Percentiles rank a stretch among this genome's conserved stretches.
These are phyloP conservation scores for Ascosphaera apis DNA, from an alignment of 2,329 filamentous ascomycete species.

Conservation along the genomic window DNA sequence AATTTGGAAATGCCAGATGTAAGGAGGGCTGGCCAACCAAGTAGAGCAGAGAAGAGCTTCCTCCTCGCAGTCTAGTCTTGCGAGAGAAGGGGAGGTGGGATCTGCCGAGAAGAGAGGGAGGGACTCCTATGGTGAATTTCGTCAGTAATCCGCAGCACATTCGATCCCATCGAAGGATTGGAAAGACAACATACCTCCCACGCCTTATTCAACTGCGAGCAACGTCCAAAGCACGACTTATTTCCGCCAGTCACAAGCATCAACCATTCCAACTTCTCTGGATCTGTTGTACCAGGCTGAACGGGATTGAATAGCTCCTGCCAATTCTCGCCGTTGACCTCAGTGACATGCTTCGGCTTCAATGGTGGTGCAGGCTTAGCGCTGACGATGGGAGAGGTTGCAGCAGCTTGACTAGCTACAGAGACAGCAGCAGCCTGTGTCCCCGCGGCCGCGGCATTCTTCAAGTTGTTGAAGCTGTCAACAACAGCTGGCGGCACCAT, in stretches of 20 bases:
- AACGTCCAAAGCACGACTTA: slow-evolving; percentile 39
- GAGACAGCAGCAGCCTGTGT: slow-evolving; percentile 23
- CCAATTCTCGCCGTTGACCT: slow-evolving; percentile 34
- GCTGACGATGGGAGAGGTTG: slow-evolving; percentile 8
- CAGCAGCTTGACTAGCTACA: slow-evolving; percentile 13
- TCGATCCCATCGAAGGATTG: neutral
- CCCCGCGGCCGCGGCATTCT: slow-evolving; percentile 16
- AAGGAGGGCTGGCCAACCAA: slow-evolving; percentile 34
- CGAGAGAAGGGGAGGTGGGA: slow-evolving; percentile 32
- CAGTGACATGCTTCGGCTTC: slow-evolving; percentile 28
- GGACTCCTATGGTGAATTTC: slow-evolving; percentile 23
- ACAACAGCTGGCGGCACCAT: slow-evolving; percentile 28
- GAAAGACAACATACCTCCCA: slow-evolving; percentile 19
- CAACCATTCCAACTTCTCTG: slow-evolving; percentile 29
- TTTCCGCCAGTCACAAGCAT: slow-evolving; percentile 40
- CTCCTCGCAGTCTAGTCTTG: slow-evolving; percentile 34
- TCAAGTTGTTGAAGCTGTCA: slow-evolving; percentile 14
- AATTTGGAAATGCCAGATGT: slow-evolving; percentile 33
- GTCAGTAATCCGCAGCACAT: neutral
- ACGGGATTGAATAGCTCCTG: slow-evolving; percentile 25
- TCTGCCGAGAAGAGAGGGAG: slow-evolving; percentile 29
- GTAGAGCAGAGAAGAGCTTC: slow-evolving; percentile 35
- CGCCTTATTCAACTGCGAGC: slow-evolving; percentile 29
- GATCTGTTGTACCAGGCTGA: slow-evolving; percentile 12
- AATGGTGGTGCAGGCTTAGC: slow-evolving; percentile 23